These are phyloP conservation scores for Kodamaea sp. DNA, from an alignment of 1,139 yeast species.

Conservation along the genomic window DNA sequence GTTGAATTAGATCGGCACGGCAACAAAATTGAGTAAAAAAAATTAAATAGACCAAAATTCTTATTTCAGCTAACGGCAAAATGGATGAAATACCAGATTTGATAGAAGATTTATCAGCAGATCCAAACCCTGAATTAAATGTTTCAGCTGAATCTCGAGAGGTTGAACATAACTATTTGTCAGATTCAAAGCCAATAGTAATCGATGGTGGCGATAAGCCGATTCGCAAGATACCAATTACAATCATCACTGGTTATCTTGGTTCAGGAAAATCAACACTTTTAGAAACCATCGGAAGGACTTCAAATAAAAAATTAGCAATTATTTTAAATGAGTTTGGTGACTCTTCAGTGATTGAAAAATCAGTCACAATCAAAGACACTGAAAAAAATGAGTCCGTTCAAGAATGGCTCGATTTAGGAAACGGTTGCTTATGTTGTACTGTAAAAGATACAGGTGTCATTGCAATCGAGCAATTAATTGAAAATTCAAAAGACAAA, in stretches of 20 bases:
- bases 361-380: conserved; percentile 74
- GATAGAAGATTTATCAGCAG: conserved; percentile 32
- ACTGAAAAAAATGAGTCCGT: conserved; percentile 49
- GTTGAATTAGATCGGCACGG: too few species aligned
- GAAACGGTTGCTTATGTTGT: conserved; percentile 95
- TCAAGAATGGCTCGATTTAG: conserved; percentile 94
- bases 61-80: neutral
- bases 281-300: conserved; percentile 63
- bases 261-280: conserved; percentile 95
- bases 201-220: conserved; percentile 2
- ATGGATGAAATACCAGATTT: conserved; percentile 53
- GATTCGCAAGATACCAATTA: conserved; percentile 71
- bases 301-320: conserved; percentile 71
- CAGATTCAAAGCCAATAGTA: neutral
- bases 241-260: conserved; percentile 88
- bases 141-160: neutral
- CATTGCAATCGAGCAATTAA: conserved; percentile 83
- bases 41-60: neutral
- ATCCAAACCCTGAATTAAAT: conserved; percentile 3
- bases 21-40: neutral
- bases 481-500: conserved; percentile 63
- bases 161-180: neutral
- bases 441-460: conserved; percentile 95
- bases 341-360: conserved; percentile 84
- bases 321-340: conserved; percentile 91